Base-by-base conservation (phyloP, 2,329 filamentous ascomycete species). In the Pyrenophora teres region DNA sequence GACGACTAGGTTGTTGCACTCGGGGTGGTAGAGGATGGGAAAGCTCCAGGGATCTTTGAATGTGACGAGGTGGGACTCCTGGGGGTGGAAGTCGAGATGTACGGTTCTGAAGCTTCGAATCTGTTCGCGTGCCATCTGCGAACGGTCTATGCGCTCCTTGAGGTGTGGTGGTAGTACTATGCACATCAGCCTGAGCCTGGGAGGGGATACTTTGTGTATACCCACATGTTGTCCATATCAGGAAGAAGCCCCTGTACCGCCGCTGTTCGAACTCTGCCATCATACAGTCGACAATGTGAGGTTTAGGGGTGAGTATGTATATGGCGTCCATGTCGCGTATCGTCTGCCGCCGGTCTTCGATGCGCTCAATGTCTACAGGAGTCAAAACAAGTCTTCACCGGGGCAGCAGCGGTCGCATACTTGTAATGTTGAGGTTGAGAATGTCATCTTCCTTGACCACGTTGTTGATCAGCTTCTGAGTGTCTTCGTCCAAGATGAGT, bases 31-130 rank as follows among this genome's bases (percentile, higher is more conserved):
- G 52, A 99, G 80, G 44, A 92, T 83, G 0, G 92, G 92, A 68
- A 99, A 99, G 76, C 93, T 97, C 87, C 89, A 96, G 1, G 94
- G 93, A 70, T 99, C 93, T 69, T 89, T 82, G 67, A 99, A 97
- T 0, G 91, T 96, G 64, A 97, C 81, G 35, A 99, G 78, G 65
- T 95, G 90, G 6, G 92, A 94, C 77, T 99, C 94, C 67, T 91
- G 85, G 5, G 94, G 92, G 69, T 86, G 93, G 73, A 88, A 99
- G 73, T 97, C 89, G 71, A 96, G 84, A 46, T 92, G 90, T 48
- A 97, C 79, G 4, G 92, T 90, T 53, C 88, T 86, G 69, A 92
- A 92, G 47, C 87, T 84, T n/a, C 84, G 86, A 56, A 96, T 90
- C 66, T 88, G 85, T 61, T 90, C 84, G 56, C 87, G 82, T 27